Conservation (phyloP, 345 rosid species). For the Hirschfeldia incana region DNA sequence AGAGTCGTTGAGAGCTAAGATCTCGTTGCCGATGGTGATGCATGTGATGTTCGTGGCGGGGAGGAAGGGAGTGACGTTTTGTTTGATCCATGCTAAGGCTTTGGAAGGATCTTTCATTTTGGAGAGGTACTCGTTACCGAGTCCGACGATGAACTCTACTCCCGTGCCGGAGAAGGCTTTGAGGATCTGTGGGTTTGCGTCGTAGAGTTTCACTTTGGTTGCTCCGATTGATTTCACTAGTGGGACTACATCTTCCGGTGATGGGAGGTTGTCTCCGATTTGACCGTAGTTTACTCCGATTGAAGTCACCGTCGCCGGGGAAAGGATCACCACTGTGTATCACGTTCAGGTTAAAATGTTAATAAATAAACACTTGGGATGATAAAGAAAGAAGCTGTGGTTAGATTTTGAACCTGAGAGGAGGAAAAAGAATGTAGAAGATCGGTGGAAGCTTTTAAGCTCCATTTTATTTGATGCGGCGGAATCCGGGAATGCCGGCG, state of each 20-base stretch:
- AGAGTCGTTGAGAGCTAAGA: constrained; percentile 72
- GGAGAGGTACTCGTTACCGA: constrained; percentile 68
- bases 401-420: constrained; percentile 30
- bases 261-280: constrained; percentile 77
- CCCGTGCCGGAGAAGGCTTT: constrained; percentile 74
- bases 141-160: constrained; percentile 74
- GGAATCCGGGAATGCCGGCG: constrained; percentile 20
- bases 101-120: constrained; percentile 61
- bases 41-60: constrained; percentile 85
- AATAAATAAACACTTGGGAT: neutral
- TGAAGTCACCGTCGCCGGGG: constrained; percentile 48
- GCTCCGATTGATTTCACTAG: constrained; percentile 87
- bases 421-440: constrained; percentile 20
- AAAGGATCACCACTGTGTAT: constrained; percentile 13
- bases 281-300: constrained; percentile 93
- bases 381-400: neutral
- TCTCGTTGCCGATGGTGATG: constrained; percentile 86
- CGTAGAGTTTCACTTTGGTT: constrained; percentile 80
- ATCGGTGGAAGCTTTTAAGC: constrained; percentile 12
- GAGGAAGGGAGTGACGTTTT: constrained; percentile 64
- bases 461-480: constrained; percentile 22
- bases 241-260: constrained; percentile 71
- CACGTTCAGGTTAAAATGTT: neutral
- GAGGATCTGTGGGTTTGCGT: constrained; percentile 74
- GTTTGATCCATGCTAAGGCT: constrained; percentile 68